A percentile compares a stretch with the other conserved stretches of the same genome.
phyloP scores from a whole-genome alignment of 257 asterid species.

The Voacanga thouarsii region DNA sequence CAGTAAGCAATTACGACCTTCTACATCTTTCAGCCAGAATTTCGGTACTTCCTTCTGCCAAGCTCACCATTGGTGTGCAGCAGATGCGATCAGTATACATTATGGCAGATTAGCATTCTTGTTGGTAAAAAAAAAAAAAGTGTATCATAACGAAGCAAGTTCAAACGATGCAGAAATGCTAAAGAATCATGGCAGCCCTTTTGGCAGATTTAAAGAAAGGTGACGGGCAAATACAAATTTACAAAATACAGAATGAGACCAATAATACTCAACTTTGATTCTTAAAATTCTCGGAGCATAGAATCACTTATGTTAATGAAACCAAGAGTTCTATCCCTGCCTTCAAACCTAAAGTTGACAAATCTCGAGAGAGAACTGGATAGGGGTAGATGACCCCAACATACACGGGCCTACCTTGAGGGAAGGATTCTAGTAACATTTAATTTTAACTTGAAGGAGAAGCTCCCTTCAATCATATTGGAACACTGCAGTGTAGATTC shows the following conservation, averaged over 20 bases:
- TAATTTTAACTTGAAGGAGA: neutral
- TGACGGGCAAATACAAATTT: too few species aligned
- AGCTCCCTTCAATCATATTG: neutral
- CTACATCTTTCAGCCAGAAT: neutral
- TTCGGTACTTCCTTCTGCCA: too few species aligned
- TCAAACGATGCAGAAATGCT: too few species aligned
- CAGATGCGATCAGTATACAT: too few species aligned
- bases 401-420: neutral
- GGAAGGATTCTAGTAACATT: neutral
- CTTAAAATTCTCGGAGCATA: too few species aligned
- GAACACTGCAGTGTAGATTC: neutral
- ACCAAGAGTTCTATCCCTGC: neutral
- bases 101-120: neutral
- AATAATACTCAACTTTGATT: too few species aligned
- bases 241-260: too few species aligned
- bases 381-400: too few species aligned
- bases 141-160: too few species aligned
- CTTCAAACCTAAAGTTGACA: neutral
- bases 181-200: too few species aligned
- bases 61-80: neutral
- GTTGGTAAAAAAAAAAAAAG: neutral
- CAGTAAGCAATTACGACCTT: neutral
- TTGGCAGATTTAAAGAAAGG: too few species aligned
- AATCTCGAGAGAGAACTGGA: neutral
- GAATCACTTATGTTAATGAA: neutral